These are phyloP conservation scores for Triticum monococcum DNA, from an alignment of 176 grass and related monocot species.

Conservation along the genomic window DNA sequence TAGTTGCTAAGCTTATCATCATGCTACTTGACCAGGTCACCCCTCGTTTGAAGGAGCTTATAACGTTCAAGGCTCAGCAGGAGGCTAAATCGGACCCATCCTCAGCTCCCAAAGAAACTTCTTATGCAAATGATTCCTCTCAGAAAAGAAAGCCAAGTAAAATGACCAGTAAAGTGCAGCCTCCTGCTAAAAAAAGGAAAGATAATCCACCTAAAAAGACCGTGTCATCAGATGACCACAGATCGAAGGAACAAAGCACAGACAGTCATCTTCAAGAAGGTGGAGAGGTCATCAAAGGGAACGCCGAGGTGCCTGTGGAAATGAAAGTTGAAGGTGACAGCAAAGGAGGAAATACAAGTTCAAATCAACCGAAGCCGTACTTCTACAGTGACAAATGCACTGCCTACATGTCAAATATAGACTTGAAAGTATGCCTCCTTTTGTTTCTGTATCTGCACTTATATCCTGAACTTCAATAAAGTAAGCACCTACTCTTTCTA, in stretches of 20 bases:
- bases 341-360: slow-evolving; percentile 29
- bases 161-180: slow-evolving; percentile 52
- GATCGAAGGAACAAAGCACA: slow-evolving; percentile 32
- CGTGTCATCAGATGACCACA: slow-evolving; percentile 29
- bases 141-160: slow-evolving; percentile 81
- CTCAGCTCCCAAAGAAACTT: slow-evolving; percentile 38
- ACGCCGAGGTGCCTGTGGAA: slow-evolving; percentile 12
- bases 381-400: slow-evolving; percentile 78
- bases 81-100: slow-evolving; percentile 59
- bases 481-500: slow-evolving; percentile 23
- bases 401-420: slow-evolving; percentile 78
- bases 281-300: slow-evolving; percentile 33
- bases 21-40: slow-evolving; percentile 56
- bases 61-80: slow-evolving; percentile 69
- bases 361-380: slow-evolving; percentile 52
- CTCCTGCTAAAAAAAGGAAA: slow-evolving; percentile 81
- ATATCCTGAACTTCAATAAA: slow-evolving; percentile 18
- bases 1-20: background rate
- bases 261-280: slow-evolving; percentile 30
- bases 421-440: slow-evolving; percentile 36
- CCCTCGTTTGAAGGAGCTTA: slow-evolving; percentile 80
- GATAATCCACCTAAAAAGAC: slow-evolving; percentile 43
- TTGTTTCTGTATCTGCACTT: slow-evolving; percentile 29
- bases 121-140: slow-evolving; percentile 47
- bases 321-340: slow-evolving; percentile 14